Evolutionary conservation across 129 eudicot species (phyloP).

Genomic region (Ambrosia artemisiifolia): DNA sequence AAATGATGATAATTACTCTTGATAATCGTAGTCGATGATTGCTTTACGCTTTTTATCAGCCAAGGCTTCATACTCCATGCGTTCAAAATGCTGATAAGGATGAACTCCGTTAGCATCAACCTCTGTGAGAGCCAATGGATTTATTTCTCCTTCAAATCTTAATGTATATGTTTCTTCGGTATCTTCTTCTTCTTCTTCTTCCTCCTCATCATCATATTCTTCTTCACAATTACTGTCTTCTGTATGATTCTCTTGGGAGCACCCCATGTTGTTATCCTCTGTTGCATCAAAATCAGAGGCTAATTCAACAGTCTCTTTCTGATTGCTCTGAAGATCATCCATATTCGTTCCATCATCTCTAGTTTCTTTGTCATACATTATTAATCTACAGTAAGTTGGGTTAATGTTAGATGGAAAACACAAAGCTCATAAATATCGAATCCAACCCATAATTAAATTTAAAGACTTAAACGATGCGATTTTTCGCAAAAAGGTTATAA

Average conservation of each 20-base stretch:
- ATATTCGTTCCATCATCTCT: slow-evolving; percentile 15
- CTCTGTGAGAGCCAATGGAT: slow-evolving; percentile 53
- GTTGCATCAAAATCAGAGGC: slow-evolving; percentile 10
- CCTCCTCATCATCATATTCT: slow-evolving; percentile 44
- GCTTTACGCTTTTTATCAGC: slow-evolving; percentile 76
- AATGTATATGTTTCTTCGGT: slow-evolving; percentile 34
- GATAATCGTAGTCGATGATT: slow-evolving; percentile 2
- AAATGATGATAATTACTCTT: slow-evolving; percentile 17
- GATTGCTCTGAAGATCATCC: slow-evolving; percentile 2
- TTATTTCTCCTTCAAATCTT: slow-evolving; percentile 57
- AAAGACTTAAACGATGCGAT: neutral
- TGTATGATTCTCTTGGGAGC: slow-evolving; percentile 13
- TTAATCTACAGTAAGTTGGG: slow-evolving; percentile 6
- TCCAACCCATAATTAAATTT: neutral
- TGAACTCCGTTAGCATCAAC: slow-evolving; percentile 55
- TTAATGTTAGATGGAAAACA: neutral
- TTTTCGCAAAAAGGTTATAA: neutral
- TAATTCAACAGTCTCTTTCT: slow-evolving; percentile 7
- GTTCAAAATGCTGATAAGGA: slow-evolving; percentile 72
- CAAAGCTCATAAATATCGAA: neutral
- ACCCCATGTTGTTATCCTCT: slow-evolving; percentile 12
- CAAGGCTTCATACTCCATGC: slow-evolving; percentile 61
- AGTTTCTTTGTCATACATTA: slow-evolving; percentile 19
- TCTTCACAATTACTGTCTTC: slow-evolving; percentile 31
- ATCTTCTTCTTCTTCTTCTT: slow-evolving; percentile 58